These are phyloP conservation scores for Saccharomyces hybrid DNA, from an alignment of 1,139 yeast genomes.

Conservation along the genomic window DNA sequence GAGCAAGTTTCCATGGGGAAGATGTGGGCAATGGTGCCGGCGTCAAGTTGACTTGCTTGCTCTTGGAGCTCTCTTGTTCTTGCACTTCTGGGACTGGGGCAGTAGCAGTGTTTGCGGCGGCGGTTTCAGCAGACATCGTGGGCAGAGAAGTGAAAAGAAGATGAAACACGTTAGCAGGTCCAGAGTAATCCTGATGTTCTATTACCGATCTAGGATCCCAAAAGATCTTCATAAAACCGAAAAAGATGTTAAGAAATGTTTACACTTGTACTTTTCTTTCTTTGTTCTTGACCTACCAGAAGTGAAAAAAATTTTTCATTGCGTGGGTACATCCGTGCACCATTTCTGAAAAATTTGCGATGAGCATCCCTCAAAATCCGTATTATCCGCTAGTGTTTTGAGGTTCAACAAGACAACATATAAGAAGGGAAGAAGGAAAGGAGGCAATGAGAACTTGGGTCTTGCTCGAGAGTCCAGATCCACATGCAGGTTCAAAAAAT, in stretches of 20 bases:
- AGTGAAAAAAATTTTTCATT: background rate
- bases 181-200: background rate
- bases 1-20: slow-evolving; percentile 57
- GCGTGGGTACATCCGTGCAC: slow-evolving; percentile 1
- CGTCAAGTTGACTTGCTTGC: slow-evolving; percentile 37
- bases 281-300: background rate
- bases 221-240: background rate
- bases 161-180: background rate
- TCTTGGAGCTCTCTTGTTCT: slow-evolving; percentile 9
- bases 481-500: background rate
- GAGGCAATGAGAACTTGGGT: background rate
- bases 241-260: background rate
- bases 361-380: slow-evolving; percentile 1
- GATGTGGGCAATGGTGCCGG: slow-evolving; percentile 73
- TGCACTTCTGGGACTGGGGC: slow-evolving; percentile 12
- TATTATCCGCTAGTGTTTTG: background rate
- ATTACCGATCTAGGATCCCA: background rate
- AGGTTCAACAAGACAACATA: background rate
- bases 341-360: background rate
- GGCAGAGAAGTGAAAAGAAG: no score
- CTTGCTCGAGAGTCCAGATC: background rate
- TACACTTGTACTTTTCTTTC: background rate
- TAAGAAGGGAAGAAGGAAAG: background rate
- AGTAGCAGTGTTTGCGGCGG: slow-evolving; percentile 13
- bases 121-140: slow-evolving; percentile 7